Percentiles rank a stretch among this genome's conserved stretches.
phyloP scores from a whole-genome alignment of 1,284 basidiomycete species.

The Inonotus obliquus region DNA sequence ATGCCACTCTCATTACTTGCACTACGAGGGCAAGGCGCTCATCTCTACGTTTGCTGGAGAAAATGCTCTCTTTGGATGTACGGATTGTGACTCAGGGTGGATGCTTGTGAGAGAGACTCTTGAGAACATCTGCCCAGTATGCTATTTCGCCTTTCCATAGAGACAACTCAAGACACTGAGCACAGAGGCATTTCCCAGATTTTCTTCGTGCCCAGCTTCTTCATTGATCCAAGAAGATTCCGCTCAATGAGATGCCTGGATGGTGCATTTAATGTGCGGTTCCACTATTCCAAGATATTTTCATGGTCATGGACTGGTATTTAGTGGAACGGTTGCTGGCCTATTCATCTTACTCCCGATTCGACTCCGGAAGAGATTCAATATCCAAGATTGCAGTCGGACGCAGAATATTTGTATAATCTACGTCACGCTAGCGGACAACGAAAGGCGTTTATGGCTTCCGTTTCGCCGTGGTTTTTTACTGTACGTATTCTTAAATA shows the following conservation, averaged over 20 bases:
- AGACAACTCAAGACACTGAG: slow-evolving; percentile 13
- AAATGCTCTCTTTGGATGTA: slow-evolving; percentile 63
- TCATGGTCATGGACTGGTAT: background rate
- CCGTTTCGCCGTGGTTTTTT: slow-evolving; percentile 75
- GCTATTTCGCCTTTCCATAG: slow-evolving; percentile 12
- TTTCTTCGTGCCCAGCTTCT: slow-evolving; percentile 64
- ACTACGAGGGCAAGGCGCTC: slow-evolving; percentile 43
- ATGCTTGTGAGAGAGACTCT: slow-evolving; percentile 19
- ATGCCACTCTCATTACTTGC: slow-evolving; percentile 54
- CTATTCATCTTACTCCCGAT: slow-evolving; percentile 42
- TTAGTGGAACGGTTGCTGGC: slow-evolving; percentile 68
- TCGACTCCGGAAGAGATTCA: slow-evolving; percentile 32
- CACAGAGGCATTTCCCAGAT: slow-evolving; percentile 23
- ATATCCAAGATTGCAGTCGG: slow-evolving; percentile 39
- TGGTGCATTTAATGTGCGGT: slow-evolving; percentile 55
- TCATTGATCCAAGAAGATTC: slow-evolving; percentile 51
- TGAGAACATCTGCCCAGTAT: slow-evolving; percentile 9
- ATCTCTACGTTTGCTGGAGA: slow-evolving; percentile 80
- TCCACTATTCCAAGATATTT: background rate
- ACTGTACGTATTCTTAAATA: slow-evolving; percentile 50
- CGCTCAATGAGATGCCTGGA: slow-evolving; percentile 34
- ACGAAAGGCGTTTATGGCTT: slow-evolving; percentile 41
- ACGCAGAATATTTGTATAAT: slow-evolving; percentile 43
- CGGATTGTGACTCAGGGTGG: slow-evolving; percentile 50
- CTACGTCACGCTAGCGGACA: slow-evolving; percentile 23